phyloP scores from a whole-genome alignment of 1,139 yeast species.

The Sugiyamaella castrensis region DNA sequence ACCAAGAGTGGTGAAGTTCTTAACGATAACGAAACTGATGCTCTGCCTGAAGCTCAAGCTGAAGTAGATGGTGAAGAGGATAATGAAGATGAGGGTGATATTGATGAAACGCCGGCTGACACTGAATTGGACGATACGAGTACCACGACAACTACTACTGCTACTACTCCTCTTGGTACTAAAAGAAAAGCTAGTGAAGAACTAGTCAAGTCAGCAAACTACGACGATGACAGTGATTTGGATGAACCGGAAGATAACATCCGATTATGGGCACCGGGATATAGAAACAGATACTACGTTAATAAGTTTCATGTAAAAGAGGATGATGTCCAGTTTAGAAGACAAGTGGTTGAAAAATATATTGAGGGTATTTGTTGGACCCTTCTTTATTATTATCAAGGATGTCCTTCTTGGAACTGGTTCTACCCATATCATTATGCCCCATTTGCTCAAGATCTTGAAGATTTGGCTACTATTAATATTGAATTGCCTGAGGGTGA shows the following conservation, averaged over 20 bases:
- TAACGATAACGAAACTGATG: conserved; percentile 24
- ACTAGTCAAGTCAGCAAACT: conserved; percentile 11
- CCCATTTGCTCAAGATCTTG: conserved; percentile 91
- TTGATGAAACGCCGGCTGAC: conserved; percentile 27
- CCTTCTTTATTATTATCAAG: conserved; percentile 87
- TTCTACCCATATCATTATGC: conserved; percentile 97
- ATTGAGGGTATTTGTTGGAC: conserved; percentile 98
- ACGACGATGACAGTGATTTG: conserved; percentile 30
- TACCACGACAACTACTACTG: conserved; percentile 3
- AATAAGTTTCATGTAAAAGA: conserved; percentile 63
- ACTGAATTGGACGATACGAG: conserved; percentile 28
- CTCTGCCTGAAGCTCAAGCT: conserved; percentile 17
- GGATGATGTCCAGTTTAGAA: conserved; percentile 58
- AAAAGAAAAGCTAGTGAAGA: conserved; percentile 19
- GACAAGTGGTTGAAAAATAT: conserved; percentile 66
- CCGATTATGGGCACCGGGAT: conserved; percentile 83
- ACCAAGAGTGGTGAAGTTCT: conserved; percentile 13
- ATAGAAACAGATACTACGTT: conserved; percentile 73
- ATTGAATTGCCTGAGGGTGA: conserved; percentile 64
- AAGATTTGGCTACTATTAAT: conserved; percentile 55
- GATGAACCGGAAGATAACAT: conserved; percentile 51
- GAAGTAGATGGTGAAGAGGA: conserved; percentile 23
- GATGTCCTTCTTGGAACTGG: conserved; percentile 99
- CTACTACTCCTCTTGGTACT: conserved; percentile 8
- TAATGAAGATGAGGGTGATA: conserved; percentile 27